Conservation (phyloP, 495 filamentous ascomycete species). For the Penicillium cosmopolitanum region DNA sequence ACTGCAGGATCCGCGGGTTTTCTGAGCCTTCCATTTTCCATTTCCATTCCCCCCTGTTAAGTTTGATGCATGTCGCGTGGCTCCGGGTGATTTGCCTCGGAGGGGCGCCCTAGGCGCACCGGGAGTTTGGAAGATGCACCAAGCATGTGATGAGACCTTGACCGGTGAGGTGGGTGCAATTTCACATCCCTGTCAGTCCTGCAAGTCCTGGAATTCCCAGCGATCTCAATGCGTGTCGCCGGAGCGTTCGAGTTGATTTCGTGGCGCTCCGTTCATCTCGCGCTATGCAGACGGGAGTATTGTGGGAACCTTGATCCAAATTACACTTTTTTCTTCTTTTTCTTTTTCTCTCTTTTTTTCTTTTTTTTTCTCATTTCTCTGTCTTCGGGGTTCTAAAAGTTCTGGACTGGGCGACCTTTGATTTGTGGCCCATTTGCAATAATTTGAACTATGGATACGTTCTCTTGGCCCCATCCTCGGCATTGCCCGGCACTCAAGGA, state of each 20-base stretch:
- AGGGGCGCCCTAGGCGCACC: constrained; percentile 6
- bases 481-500: not conserved
- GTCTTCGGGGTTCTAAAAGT: too few species aligned
- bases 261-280: constrained; percentile 4
- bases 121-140: constrained; percentile 3
- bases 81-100: constrained; percentile 25
- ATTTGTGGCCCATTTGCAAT: constrained; percentile 2
- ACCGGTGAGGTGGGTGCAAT: constrained; percentile 22
- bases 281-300: too few species aligned
- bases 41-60: not conserved
- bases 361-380: not conserved
- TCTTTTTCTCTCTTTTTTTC: not conserved
- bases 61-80: constrained; percentile 18
- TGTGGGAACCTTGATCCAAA: not conserved
- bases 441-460: constrained; percentile 3
- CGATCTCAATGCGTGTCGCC: constrained; percentile 9
- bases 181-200: constrained; percentile 18
- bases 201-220: not conserved
- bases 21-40: not conserved
- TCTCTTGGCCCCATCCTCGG: constrained; percentile 7
- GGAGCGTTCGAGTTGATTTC: not conserved
- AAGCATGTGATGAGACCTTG: constrained; percentile 22
- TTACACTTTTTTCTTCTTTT: not conserved
- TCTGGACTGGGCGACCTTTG: not conserved
- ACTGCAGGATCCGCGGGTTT: constrained; percentile 13